These are phyloP conservation scores for Fusarium vanettenii DNA, from an alignment of 2,329 filamentous ascomycete species.

Conservation along the genomic window DNA sequence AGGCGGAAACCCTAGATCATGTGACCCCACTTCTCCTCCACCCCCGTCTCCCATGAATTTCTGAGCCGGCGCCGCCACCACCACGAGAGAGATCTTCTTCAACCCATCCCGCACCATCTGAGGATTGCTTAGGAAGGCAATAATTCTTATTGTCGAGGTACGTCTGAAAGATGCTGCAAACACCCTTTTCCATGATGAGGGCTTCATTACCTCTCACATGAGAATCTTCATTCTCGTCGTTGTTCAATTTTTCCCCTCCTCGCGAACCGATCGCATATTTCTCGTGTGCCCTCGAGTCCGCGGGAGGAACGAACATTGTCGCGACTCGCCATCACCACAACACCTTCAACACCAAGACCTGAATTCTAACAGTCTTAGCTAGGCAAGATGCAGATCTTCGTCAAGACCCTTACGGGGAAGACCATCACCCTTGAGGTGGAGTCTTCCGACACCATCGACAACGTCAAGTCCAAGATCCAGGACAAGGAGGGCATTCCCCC, in stretches of 20 bases:
- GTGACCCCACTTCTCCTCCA: constrained; percentile 39
- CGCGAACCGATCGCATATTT: constrained; percentile 9
- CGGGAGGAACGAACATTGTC: constrained; percentile 9
- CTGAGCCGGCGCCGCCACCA: constrained; percentile 47
- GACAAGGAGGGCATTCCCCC: constrained; percentile 99
- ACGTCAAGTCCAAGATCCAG: constrained; percentile 99
- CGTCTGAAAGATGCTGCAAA: constrained; percentile 65
- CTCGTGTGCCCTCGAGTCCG: constrained; percentile 6
- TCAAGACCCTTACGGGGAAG: constrained; percentile 96
- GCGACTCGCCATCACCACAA: constrained; percentile 5
- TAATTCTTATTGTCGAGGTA: constrained; percentile 71
- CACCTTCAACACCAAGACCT: constrained; percentile 16
- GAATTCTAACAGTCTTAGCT: constrained; percentile 56
- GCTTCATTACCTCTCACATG: constrained; percentile 48
- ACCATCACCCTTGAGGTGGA: constrained; percentile 99
- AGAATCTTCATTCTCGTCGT: constrained; percentile 37
- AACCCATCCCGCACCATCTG: constrained; percentile 60
- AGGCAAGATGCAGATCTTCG: constrained; percentile 83
- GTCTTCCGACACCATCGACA: constrained; percentile 99
- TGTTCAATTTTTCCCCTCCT: constrained; percentile 22
- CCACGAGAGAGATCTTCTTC: constrained; percentile 42
- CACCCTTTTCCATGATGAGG: constrained; percentile 42
- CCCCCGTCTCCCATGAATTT: constrained; percentile 37
- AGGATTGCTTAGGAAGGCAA: constrained; percentile 73
- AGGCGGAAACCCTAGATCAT: constrained; percentile 46